A percentile compares a stretch with the other conserved stretches of the same genome.
phyloP scores from a whole-genome alignment of 2,329 filamentous ascomycete species.

The Dothiorella sarmentorum region DNA sequence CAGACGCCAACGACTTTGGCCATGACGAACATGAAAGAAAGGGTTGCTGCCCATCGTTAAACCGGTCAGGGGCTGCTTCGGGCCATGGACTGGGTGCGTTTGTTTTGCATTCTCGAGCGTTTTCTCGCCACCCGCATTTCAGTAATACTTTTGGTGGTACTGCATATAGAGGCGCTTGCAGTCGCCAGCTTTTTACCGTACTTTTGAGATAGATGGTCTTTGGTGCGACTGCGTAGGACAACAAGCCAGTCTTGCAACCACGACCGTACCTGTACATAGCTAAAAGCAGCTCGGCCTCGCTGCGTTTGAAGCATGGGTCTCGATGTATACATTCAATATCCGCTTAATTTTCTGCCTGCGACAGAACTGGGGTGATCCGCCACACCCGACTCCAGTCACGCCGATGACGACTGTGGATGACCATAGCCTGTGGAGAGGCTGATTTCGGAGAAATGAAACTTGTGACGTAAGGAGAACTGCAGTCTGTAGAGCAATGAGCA shows the following conservation, averaged over 20 bases:
- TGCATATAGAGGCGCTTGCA: conserved; percentile 10
- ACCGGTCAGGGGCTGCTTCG: background rate
- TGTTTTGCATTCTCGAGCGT: conserved; percentile 4
- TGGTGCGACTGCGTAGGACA: background rate
- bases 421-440: no score
- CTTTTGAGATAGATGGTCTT: background rate
- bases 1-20: conserved; percentile 33
- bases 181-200: background rate
- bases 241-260: background rate
- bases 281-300: background rate
- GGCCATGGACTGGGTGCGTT: background rate
- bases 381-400: no score
- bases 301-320: background rate
- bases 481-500: no score
- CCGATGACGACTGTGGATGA: no score
- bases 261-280: conserved; percentile 1
- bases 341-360: no score
- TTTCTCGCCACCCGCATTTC: conserved; percentile 1
- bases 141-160: conserved; percentile 10
- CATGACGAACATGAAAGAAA: conserved; percentile 31
- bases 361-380: no score
- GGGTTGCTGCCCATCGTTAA: background rate
- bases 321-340: background rate
- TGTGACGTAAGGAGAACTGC: no score
- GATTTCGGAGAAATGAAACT: no score